A percentile compares a stretch with the other conserved stretches of the same genome.
These are phyloP conservation scores for Erigeron philadelphicus DNA, from an alignment of 140 eudicot species.

Conservation along the genomic window DNA sequence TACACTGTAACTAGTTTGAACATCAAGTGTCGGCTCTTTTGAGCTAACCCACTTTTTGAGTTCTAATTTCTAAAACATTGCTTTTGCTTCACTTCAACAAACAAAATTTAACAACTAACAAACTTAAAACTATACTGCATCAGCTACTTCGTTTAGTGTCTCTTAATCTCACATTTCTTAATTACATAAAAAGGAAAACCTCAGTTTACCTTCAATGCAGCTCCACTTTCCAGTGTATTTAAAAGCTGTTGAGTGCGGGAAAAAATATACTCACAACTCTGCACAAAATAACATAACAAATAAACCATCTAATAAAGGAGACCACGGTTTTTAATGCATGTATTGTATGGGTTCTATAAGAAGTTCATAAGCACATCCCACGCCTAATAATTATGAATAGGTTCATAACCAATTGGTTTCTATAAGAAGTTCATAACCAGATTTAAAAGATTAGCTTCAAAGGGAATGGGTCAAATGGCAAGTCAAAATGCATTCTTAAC, in stretches of 20 bases:
- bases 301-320: not conserved
- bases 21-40: too few species aligned
- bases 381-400: not conserved
- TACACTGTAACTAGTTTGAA: too few species aligned
- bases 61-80: too few species aligned
- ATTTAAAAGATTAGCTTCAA: not conserved
- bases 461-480: not conserved
- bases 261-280: not conserved
- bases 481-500: not conserved
- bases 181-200: not conserved
- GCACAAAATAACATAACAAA: not conserved
- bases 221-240: slow-evolving; percentile 2
- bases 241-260: not conserved
- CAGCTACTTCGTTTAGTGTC: not conserved
- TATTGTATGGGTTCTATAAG: not conserved
- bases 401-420: not conserved
- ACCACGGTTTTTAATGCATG: not conserved
- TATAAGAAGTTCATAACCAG: not conserved
- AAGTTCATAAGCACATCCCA: not conserved
- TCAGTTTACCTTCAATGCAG: slow-evolving; percentile 13
- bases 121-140: not conserved
- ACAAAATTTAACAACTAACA: not conserved
- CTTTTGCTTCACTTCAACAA: not conserved
- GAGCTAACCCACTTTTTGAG: too few species aligned
- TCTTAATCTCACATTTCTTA: slow-evolving; percentile 10